These are phyloP conservation scores for Carex littledalei DNA, from an alignment of 176 grass and related monocot species.

Conservation along the genomic window DNA sequence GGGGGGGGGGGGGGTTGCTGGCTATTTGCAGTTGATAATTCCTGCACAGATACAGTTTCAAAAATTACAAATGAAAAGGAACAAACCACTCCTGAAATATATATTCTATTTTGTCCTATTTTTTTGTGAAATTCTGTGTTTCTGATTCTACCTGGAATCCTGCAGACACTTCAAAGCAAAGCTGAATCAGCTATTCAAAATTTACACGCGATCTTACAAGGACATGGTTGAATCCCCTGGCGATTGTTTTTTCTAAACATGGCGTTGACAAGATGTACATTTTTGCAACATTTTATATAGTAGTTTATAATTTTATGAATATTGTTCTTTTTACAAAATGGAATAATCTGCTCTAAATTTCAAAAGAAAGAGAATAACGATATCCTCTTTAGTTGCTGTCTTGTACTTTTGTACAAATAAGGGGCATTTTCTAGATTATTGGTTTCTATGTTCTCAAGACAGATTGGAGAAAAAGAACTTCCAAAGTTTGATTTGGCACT, in stretches of 20 bases:
- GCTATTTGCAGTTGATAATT: background rate
- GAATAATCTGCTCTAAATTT: background rate
- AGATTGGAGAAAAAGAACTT: background rate
- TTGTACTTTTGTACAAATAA: background rate
- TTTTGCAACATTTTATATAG: background rate
- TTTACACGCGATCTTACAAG: background rate
- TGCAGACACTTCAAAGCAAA: background rate
- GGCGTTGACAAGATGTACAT: background rate
- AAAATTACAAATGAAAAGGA: background rate
- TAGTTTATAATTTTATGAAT: background rate
- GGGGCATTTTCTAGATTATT: background rate
- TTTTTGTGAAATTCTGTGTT: background rate
- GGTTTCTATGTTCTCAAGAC: background rate
- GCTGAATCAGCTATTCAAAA: background rate
- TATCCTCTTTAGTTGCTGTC: background rate
- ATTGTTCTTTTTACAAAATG: background rate
- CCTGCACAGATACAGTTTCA: background rate
- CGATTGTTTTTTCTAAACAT: background rate
- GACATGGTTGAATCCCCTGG: background rate
- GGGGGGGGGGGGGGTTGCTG: no score
- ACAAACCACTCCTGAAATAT: background rate
- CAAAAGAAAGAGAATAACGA: background rate
- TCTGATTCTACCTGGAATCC: background rate
- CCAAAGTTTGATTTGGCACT: background rate
- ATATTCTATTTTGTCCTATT: background rate